Evolutionary conservation across 169 alveolate genomes (phyloP).

Genomic region (Eimeria sp.): DNA sequence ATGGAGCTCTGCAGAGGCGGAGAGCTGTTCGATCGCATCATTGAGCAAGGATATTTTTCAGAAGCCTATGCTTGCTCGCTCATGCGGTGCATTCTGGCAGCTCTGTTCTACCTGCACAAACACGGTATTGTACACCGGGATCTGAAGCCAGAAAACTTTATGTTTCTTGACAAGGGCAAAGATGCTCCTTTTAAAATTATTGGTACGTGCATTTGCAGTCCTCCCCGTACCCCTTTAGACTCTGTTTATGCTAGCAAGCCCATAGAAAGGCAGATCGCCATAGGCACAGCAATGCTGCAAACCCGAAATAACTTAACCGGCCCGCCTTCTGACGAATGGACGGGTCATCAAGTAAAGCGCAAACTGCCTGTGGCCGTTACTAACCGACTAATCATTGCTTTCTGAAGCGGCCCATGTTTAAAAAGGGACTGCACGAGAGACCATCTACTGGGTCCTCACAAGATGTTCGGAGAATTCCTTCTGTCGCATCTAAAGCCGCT

Average conservation of each 20-base stretch:
- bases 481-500: not conserved
- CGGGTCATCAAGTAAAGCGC: not conserved
- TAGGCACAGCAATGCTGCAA: not conserved
- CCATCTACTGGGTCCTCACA: not conserved
- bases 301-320: not conserved
- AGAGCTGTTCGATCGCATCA: conserved; percentile 95
- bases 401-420: not conserved
- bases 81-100: conserved; percentile 95
- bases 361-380: not conserved
- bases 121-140: conserved; percentile 95
- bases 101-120: conserved; percentile 95
- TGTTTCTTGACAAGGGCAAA: conserved; percentile 88
- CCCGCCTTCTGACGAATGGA: not conserved
- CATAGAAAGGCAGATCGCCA: not conserved
- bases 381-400: not conserved
- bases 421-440: not conserved
- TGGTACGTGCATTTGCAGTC: conserved; percentile 22
- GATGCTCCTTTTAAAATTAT: conserved; percentile 90
- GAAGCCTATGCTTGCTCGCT: conserved; percentile 95
- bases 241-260: not conserved
- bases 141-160: conserved; percentile 94
- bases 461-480: not conserved
- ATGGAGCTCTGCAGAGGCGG: conserved; percentile 96
- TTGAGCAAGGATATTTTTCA: conserved; percentile 91
- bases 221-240: not conserved